Evolutionary conservation across 371 early-diverging fungal species (phyloP), one percentile per base, ranked within the genome.

Genomic region (Phascolomyces articulosus): DNA sequence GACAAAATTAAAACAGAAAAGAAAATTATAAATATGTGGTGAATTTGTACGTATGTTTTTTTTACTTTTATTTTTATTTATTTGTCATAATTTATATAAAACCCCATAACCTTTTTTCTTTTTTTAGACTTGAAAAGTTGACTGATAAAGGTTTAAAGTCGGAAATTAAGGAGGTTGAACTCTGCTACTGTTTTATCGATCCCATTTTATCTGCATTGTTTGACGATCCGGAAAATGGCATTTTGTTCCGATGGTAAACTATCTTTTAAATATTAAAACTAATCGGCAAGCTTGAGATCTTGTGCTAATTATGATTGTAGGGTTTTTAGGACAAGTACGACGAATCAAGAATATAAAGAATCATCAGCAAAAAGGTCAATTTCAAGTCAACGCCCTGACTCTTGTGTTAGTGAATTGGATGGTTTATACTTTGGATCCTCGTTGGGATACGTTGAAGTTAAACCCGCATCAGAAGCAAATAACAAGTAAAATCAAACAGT

Each of bases 211-310:
- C 62, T 9, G 28, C 62, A 40, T 29, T 62, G 9, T 62, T 62
- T 29, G 62, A 62, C 24, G 31, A 54, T 40, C 54, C 55, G 10
- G 62, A 62, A n/a, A 16, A 54, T 18, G 29, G 20, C 55, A 26
- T 40, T 3, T 49, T 62, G 54, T 62, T 62, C 23, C 40, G 54
- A 29, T 62, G 62, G 62, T 62, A 27, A 51, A 21, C 4, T 53
- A 62, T 23, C 4, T 26, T 26, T 20, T 26, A 6, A 49, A 21
- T 26, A 26, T 24, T 26, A 20, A 49, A 49, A 49, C 26, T 6
- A 20, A 49, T 49, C 51, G 21, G 51, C 16, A 41, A 41, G 16
- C n/a, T 49, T 3, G 9, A 26, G 51, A 24, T 7, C 51, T n/a
- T n/a, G n/a, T 49, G 21, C 6, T 23, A 31, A 55, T 41, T 4